Evolutionary conservation across 2,329 filamentous ascomycete species (phyloP).

Genomic region (Phoma sp.): DNA sequence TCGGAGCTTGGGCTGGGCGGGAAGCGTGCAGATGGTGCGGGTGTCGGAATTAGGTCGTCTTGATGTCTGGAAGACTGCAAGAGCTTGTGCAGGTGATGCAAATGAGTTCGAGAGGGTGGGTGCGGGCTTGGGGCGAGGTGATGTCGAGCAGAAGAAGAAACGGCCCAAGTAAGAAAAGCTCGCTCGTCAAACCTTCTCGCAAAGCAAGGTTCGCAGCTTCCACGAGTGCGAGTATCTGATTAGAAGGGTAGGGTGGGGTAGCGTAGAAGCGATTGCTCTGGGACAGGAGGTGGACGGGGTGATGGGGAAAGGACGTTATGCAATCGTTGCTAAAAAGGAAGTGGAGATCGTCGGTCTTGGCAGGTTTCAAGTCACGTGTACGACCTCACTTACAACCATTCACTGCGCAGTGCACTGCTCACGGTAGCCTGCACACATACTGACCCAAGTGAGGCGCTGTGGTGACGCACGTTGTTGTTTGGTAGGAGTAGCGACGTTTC

Average conservation of each 20-base stretch:
- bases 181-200: conserved; percentile 48
- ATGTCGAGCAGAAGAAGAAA: conserved; percentile 42
- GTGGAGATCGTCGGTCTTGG: conserved; percentile 26
- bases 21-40: conserved; percentile 43
- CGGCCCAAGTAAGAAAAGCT: conserved; percentile 48
- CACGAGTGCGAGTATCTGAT: conserved; percentile 23
- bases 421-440: neutral
- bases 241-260: conserved; percentile 21
- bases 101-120: conserved; percentile 36
- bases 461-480: neutral
- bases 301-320: conserved; percentile 26
- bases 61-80: conserved; percentile 35
- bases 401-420: neutral
- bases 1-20: conserved; percentile 41
- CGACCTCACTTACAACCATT: conserved; percentile 3
- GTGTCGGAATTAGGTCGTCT: conserved; percentile 37
- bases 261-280: conserved; percentile 16
- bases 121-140: conserved; percentile 33
- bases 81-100: conserved; percentile 42
- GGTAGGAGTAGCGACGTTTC: conserved; percentile 1
- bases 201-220: conserved; percentile 32
- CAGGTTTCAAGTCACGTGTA: conserved; percentile 31
- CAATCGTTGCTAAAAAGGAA: conserved; percentile 30
- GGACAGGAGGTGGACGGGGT: conserved; percentile 28
- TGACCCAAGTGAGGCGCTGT: neutral